Conservation (phyloP, 306 rosid species). For the Alnus rubra region DNA sequence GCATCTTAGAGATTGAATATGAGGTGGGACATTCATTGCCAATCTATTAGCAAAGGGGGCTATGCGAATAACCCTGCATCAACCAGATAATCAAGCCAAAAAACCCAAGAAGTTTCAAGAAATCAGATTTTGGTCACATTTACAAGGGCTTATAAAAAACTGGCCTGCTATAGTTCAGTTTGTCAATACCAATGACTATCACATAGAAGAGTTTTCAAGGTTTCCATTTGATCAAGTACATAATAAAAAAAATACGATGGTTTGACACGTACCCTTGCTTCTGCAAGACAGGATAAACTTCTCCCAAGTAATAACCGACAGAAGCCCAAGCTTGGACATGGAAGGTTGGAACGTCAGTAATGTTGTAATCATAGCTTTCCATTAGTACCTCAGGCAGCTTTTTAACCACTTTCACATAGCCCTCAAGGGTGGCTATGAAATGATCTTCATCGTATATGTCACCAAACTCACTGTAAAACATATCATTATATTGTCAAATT, state of each 20-base stretch:
- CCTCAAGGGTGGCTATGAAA: conserved; percentile 80
- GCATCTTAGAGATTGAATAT: conserved; percentile 86
- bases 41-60: conserved; percentile 94
- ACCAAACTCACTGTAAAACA: conserved; percentile 61
- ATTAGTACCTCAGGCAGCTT: conserved; percentile 71
- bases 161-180: background rate
- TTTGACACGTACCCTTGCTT: conserved; percentile 67
- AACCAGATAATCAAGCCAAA: conserved; percentile 14
- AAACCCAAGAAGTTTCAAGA: conserved; percentile 13
- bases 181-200: background rate
- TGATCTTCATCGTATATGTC: conserved; percentile 91
- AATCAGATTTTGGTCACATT: background rate
- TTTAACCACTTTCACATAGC: conserved; percentile 84
- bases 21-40: conserved; percentile 91
- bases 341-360: conserved; percentile 63
- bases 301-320: conserved; percentile 67
- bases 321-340: conserved; percentile 92
- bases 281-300: conserved; percentile 76
- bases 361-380: conserved; percentile 68
- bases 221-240: background rate
- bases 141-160: background rate
- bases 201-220: background rate
- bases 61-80: conserved; percentile 77
- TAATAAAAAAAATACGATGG: conserved; percentile 14
- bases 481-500: conserved; percentile 22